Base-by-base conservation (phyloP, 306 rosid genomes). In the Herpetospermum pedunculosum region DNA sequence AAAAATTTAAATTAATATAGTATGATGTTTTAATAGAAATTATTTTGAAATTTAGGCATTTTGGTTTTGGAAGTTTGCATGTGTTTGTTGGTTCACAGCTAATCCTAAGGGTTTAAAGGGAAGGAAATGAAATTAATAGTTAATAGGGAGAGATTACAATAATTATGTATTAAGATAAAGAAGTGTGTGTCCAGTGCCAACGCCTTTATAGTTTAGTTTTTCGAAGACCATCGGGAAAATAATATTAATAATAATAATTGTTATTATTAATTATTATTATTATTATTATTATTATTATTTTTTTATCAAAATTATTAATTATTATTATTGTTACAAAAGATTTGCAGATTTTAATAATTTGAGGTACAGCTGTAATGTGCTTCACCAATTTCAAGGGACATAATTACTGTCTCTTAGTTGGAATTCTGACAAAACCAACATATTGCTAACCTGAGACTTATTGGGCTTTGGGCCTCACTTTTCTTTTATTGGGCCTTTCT, bases 281-380 rank as follows among this genome's bases (percentile, higher is more conserved):
- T 9, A 55, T 55, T 55, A 58, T 58, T 29, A 1, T 0, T n/a
- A n/a, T n/a, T n/a, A n/a, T n/a, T n/a, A n/a, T n/a, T n/a, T n/a
- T n/a, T n/a, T n/a, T n/a, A n/a, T n/a, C n/a, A n/a, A n/a, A n/a
- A n/a, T 30, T 6, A 59, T 14, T 60, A 30, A 32, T 30, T 30
- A 30, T 26, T 30, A 13, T 59, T 23, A 23, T n/a, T 6, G 9
- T 14, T 35, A 18, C 47, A 35, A 63, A 63, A 63, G 46, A 63
- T 63, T 63, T 34, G 70, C 70, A 63, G 70, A 63, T 59, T 63
- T 37, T 35, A 63, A 63, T 63, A 35, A 63, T 63, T 37, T 14
- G 40, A 23, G 19, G 67, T 59, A 40, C 38, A 59, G 67, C 69
- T 60, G 68, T 60, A 14, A 60, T 6, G 43, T 34, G 68, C 23